Evolutionary conservation across 345 rosid genomes (phyloP).

Genomic region (Rhodamnia argentea): DNA sequence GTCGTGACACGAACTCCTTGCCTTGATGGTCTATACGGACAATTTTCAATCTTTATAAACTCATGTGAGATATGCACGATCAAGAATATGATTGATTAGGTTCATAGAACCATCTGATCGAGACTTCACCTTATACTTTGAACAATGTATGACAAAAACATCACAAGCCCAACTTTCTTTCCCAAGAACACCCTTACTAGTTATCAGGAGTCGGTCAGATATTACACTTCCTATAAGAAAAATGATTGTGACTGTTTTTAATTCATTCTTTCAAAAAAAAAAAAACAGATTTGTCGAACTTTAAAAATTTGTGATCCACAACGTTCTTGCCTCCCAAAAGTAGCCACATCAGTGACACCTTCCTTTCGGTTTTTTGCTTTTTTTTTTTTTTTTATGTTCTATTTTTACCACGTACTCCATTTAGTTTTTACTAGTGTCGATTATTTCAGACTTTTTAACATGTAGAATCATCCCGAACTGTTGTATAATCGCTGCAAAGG

Average conservation of each 20-base stretch:
- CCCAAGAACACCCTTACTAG: background rate
- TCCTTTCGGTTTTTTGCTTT: background rate
- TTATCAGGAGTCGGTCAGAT: too few relatives aligned
- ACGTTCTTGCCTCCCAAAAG: too few relatives aligned
- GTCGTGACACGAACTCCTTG: background rate
- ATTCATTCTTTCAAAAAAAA: too few relatives aligned
- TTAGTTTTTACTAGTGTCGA: background rate
- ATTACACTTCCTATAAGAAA: too few relatives aligned
- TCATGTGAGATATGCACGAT: background rate
- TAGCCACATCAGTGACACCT: background rate
- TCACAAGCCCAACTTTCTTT: background rate
- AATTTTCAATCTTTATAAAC: background rate
- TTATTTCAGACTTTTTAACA: background rate
- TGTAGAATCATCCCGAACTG: background rate
- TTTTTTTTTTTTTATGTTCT: background rate
- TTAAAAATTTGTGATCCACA: too few relatives aligned
- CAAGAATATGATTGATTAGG: background rate
- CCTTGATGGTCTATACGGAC: fast-evolving
- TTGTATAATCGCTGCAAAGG: background rate
- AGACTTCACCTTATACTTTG: background rate
- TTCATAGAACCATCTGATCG: background rate
- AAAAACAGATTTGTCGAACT: too few relatives aligned
- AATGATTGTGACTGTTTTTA: too few relatives aligned
- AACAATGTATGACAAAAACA: background rate
- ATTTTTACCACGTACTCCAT: background rate